Conservation (phyloP, 768 basidiomycete species). For the Imleria badia region DNA sequence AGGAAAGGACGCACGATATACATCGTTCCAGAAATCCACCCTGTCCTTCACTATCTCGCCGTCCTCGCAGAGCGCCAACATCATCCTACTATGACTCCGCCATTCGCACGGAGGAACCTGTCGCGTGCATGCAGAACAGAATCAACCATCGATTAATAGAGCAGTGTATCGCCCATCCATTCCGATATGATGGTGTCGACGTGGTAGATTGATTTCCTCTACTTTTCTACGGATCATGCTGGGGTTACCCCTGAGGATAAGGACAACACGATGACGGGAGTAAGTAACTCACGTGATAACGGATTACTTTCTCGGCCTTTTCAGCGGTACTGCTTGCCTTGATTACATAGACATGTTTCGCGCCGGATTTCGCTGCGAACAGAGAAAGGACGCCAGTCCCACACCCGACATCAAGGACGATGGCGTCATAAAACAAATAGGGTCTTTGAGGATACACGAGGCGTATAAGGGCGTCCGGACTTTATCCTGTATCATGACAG, state of each 20-base stretch:
- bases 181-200: slow-evolving; percentile 97
- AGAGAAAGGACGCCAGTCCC: slow-evolving; percentile 92
- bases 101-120: slow-evolving; percentile 67
- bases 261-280: neutral
- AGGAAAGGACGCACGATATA: slow-evolving; percentile 67
- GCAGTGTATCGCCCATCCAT: slow-evolving; percentile 93
- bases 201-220: slow-evolving; percentile 79
- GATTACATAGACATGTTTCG: slow-evolving; percentile 86
- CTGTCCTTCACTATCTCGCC: slow-evolving; percentile 76
- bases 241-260: slow-evolving; percentile 7
- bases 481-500: slow-evolving; percentile 95
- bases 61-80: slow-evolving; percentile 83
- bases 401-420: slow-evolving; percentile 95
- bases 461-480: slow-evolving; percentile 93
- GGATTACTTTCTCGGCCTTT: slow-evolving; percentile 73
- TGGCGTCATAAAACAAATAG: slow-evolving; percentile 78
- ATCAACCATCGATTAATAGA: slow-evolving; percentile 98
- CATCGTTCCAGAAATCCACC: slow-evolving; percentile 84
- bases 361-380: slow-evolving; percentile 87
- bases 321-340: slow-evolving; percentile 85
- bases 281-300: slow-evolving; percentile 57
- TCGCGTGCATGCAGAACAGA: slow-evolving; percentile 90
- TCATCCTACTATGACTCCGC: slow-evolving; percentile 82
- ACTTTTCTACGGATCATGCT: slow-evolving; percentile 88
- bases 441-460: slow-evolving; percentile 83